These are phyloP conservation scores for Paraconiothyrium brasiliense DNA, from an alignment of 2,329 filamentous ascomycete genomes.

Conservation along the genomic window DNA sequence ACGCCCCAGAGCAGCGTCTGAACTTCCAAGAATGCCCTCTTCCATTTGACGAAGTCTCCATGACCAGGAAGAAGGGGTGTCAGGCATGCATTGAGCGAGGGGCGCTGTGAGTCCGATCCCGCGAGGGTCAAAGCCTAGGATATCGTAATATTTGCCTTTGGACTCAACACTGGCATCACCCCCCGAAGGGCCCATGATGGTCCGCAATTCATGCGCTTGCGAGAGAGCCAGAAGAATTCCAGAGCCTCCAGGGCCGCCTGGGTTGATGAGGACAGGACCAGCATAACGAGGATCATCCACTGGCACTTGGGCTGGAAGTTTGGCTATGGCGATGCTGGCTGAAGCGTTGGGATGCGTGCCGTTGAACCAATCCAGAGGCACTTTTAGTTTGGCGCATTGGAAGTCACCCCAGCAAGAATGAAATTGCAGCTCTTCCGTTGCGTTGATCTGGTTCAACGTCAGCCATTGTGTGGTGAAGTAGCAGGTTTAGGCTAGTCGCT, in stretches of 20 bases:
- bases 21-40: slow-evolving; percentile 52
- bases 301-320: slow-evolving; percentile 46
- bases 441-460: slow-evolving; percentile 33
- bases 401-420: slow-evolving; percentile 42
- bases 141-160: slow-evolving; percentile 52
- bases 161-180: slow-evolving; percentile 12
- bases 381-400: slow-evolving; percentile 47
- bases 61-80: slow-evolving; percentile 40
- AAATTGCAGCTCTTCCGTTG: slow-evolving; percentile 39
- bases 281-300: slow-evolving; percentile 50
- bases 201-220: slow-evolving; percentile 36
- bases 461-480: slow-evolving; percentile 19
- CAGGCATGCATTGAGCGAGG: slow-evolving; percentile 45
- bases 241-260: slow-evolving; percentile 56
- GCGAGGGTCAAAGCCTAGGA: slow-evolving; percentile 58
- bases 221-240: slow-evolving; percentile 45
- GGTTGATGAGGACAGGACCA: slow-evolving; percentile 55
- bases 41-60: slow-evolving; percentile 49
- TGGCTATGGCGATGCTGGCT: slow-evolving; percentile 44
- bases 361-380: slow-evolving; percentile 51
- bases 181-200: slow-evolving; percentile 37
- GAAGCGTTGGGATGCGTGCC: slow-evolving; percentile 39
- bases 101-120: slow-evolving; percentile 52
- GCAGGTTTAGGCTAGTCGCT: background rate
- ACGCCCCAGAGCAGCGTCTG: slow-evolving; percentile 54